These are phyloP conservation scores for Linum tenue DNA, from an alignment of 345 rosid genomes.

Conservation along the genomic window DNA sequence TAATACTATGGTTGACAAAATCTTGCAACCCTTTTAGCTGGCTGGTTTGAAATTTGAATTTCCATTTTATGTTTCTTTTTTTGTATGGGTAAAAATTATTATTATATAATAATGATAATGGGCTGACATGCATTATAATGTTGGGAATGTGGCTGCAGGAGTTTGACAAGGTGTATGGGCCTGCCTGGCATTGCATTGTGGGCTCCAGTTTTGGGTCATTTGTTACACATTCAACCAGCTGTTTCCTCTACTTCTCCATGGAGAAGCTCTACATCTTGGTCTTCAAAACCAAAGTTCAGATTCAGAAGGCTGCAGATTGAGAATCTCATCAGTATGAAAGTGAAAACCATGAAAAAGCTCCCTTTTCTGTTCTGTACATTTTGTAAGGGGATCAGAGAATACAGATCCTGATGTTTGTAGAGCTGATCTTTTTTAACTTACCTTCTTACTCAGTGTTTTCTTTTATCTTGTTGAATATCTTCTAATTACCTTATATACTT, in stretches of 20 bases:
- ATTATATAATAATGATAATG: neutral
- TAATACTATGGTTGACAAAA: neutral
- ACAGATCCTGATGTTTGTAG: neutral
- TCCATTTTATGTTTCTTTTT: neutral
- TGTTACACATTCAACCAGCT: constrained; percentile 74
- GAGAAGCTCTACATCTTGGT: constrained; percentile 60
- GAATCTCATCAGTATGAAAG: neutral
- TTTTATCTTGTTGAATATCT: too few relatives aligned
- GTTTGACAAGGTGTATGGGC: constrained; percentile 79
- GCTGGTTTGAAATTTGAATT: neutral
- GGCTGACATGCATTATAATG: neutral
- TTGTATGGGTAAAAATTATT: neutral
- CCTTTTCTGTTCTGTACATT: neutral
- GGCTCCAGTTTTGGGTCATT: constrained; percentile 79
- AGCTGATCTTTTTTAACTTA: neutral
- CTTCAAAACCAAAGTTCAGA: constrained; percentile 59
- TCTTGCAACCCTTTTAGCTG: neutral
- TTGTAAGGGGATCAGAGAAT: neutral
- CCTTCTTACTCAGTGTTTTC: neutral
- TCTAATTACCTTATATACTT: too few relatives aligned
- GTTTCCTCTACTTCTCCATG: constrained; percentile 78
- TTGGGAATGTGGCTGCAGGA: constrained; percentile 38
- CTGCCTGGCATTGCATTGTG: constrained; percentile 96
- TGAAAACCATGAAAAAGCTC: neutral
- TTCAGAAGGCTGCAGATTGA: constrained; percentile 27